Evolutionary conservation across 768 basidiomycete species (phyloP), one percentile per base, ranked within the genome.

Genomic region (Tulasnella sp.): DNA sequence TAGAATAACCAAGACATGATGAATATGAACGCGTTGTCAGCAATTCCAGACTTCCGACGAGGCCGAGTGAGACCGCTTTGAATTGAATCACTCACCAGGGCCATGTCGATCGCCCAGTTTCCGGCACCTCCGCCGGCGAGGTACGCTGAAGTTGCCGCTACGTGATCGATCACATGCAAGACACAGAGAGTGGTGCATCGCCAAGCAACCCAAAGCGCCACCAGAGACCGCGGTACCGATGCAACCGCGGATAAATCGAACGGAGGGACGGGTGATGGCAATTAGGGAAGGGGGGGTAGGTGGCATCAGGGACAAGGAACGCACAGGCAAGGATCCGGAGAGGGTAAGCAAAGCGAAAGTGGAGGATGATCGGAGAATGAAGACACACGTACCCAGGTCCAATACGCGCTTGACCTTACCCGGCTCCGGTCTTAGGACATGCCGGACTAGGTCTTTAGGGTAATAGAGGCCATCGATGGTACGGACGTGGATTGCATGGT

Each of bases 61-160:
- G n/a, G 64, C 22, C 9, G 22, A 67, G 9, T 67, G 11, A n/a
- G 37, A 72, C 38, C 37, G 25, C 25, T 42, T 14, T 31, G 39
- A 42, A 17, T 34, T 25, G 17, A 70, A 8, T 29, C 15, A 76
- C 75, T 69, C 31, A 76, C 75, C 38, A 69, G 34, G n/a, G 75
- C 75, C 75, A 76, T 76, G 67, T 76, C 75, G 19, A 76, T 76
- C 25, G 67, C 67, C 75, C 75, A 69, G 67, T 68, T 76, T 54
- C 29, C 38, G 7, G 38, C 69, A 37, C 73, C 69, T 31, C 42
- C 42, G 36, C 34, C 72, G 72, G 72, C 40, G 45, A 45, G 42
- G 52, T 73, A 49, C 39, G 72, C 25, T 22, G 52, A 36, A 31
- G 42, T 73, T 45, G 40, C 37, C 39, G 72, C 52, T 49, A 45